Evolutionary conservation across 768 basidiomycete genomes (phyloP).

Genomic region (Mycena indigotica): DNA sequence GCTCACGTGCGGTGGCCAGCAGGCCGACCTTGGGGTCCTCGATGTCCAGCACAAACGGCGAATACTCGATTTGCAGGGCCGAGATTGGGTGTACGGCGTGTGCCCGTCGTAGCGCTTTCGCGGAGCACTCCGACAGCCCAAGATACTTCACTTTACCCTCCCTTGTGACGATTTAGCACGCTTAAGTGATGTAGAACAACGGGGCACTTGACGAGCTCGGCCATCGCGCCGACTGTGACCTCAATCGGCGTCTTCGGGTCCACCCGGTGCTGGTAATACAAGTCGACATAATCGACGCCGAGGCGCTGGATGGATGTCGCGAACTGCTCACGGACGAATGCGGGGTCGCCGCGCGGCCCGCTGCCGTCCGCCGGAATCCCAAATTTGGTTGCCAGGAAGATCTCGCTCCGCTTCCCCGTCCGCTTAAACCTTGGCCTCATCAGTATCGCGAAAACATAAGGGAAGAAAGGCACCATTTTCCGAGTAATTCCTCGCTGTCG

Average conservation of each 20-base stretch:
- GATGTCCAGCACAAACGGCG: conserved; percentile 46
- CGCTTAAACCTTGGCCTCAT: conserved; percentile 10
- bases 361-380: conserved; percentile 15
- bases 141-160: conserved; percentile 50
- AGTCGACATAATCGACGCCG: conserved; percentile 33
- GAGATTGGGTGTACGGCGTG: conserved; percentile 48
- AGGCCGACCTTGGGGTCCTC: conserved; percentile 42
- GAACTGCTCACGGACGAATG: conserved; percentile 31
- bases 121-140: conserved; percentile 53
- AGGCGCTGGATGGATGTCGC: conserved; percentile 33
- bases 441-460: not conserved
- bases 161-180: conserved; percentile 23
- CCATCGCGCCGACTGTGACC: conserved; percentile 37
- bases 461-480: conserved; percentile 11
- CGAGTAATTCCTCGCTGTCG: conserved; percentile 41
- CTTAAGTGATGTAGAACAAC: conserved; percentile 24
- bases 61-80: conserved; percentile 48
- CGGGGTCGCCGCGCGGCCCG: conserved; percentile 31
- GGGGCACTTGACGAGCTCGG: conserved; percentile 39
- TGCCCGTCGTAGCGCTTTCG: conserved; percentile 48
- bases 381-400: conserved; percentile 18
- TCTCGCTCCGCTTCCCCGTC: conserved; percentile 14
- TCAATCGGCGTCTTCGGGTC: conserved; percentile 34
- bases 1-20: conserved; percentile 42
- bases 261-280: conserved; percentile 31